Evolutionary conservation across 306 rosid species (phyloP).

Genomic region (Prunus mongolica): DNA sequence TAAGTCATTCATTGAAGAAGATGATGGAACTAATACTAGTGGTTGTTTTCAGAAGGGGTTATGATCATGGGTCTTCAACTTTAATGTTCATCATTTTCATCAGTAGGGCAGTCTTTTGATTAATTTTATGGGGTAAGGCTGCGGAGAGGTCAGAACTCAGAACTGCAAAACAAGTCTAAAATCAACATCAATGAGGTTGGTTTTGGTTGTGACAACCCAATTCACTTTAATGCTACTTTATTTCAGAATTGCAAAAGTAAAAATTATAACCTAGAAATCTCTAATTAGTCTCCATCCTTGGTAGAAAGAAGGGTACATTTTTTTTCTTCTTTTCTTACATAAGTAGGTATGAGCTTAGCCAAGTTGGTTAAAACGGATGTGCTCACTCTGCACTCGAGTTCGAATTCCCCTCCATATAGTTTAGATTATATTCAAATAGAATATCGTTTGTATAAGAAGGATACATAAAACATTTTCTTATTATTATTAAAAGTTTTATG

Average conservation of each 20-base stretch:
- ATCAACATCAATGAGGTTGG: constrained; percentile 5
- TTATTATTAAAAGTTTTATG: too few relatives aligned
- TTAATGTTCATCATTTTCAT: background rate
- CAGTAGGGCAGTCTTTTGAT: constrained; percentile 6
- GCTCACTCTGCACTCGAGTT: too few relatives aligned
- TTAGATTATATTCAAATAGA: too few relatives aligned
- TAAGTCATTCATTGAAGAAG: background rate
- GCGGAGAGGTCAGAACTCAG: background rate
- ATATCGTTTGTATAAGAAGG: too few relatives aligned
- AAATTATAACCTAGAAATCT: background rate
- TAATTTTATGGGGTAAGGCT: constrained; percentile 10
- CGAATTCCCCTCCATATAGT: too few relatives aligned
- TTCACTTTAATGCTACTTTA: background rate
- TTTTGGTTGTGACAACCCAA: background rate
- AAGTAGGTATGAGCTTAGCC: fast-evolving
- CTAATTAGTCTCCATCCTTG: too few relatives aligned
- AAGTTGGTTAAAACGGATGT: too few relatives aligned
- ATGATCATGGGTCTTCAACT: background rate
- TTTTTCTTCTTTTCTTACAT: too few relatives aligned
- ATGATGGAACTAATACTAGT: background rate
- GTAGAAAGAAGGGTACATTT: too few relatives aligned
- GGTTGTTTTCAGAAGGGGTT: constrained; percentile 1
- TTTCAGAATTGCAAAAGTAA: background rate
- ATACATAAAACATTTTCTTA: too few relatives aligned
- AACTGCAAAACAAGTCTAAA: background rate